Evolutionary conservation across 1,284 basidiomycete genomes (phyloP), one percentile per base, ranked within the genome.

Genomic region (Bjerkandera adusta): DNA sequence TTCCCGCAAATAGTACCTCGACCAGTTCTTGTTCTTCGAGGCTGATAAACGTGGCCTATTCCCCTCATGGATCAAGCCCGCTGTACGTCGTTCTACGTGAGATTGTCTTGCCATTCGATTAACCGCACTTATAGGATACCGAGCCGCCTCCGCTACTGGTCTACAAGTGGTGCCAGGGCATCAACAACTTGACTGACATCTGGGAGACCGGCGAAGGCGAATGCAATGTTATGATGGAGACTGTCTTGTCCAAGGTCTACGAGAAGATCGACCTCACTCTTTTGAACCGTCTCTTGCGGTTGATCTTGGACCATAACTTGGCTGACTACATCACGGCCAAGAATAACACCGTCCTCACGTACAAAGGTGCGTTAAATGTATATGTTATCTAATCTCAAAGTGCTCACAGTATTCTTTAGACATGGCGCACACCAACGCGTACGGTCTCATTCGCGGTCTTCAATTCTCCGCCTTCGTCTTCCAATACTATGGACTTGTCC

Each of bases 301-400:
- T 97, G 35, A 96, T 98, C 59, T 76, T 97, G 56, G 94, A 98
- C 62, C 95, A 97, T 73, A 98, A 98, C 66, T 67, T 98, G 72
- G 95, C 95, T 16, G 94, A 97, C 63, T 98, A 97, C 68, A 97
- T 97, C 64, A 98, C 94, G 2, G 89, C 93, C 18, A 97, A 97
- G 81, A 97, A 97, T 73, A 98, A 97, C 67, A 92, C 90, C 0
- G 87, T 90, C 4, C n/a, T n/a, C n/a, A n/a, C n/a, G n/a, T n/a
- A n/a, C n/a, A n/a, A n/a, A n/a, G 85, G 85, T 75, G 70, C 70
- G 73, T 40, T 20, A 5, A 30, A 29, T 15, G n/a, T n/a, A 30
- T 18, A 11, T 1, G 8, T 10, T 8, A 30, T n/a, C 8, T 30
- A 30, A n/a, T 10, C 29, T 30, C 10, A 30, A 30, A 30, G 10